Base-by-base conservation (phyloP, 2,329 filamentous ascomycete species). In the Capronia americana region DNA sequence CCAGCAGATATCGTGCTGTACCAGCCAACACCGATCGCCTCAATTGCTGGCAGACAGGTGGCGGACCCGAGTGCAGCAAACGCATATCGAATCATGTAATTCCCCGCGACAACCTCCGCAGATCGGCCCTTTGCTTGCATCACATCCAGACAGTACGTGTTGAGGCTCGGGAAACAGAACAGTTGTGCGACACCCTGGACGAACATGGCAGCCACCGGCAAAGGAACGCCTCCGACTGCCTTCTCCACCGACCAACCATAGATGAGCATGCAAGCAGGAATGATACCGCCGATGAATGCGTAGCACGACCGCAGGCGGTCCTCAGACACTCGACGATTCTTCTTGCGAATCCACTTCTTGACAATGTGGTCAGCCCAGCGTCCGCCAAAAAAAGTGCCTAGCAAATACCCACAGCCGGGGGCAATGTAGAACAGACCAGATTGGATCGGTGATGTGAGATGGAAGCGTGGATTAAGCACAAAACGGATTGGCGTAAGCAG, bases 121-220 rank as follows among this genome's bases (percentile, higher is more conserved):
- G 87, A 87, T 32, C 85, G 81, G 1, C 83, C 83, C 24, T 74
- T 75, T 1, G 76, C 74, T 70, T 90, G 90, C 88, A 93, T 92
- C 12, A 94, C 91, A 75, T 95, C 91, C 48, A 95, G 78, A 75
- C 91, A 93, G 78, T 95, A 93, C 0, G 90, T 91, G 75, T 93
- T 93, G 68, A 93, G 76, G 56, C 85, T 87, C 0, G 90, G 90
- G 73, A 92, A 93, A 72, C 89, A 91, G 74, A 92, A 91, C 5
- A 93, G 79, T 76, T 93, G 90, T 0, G 87, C 89, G 0, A 92
- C 83, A 1, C 90, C 91, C 73, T 93, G 90, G 1, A 90, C 66
- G 74, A 93, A 93, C 82, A 93, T 88, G 72, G 87, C 86, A 7
- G 92, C 82, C 1, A 92, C 88, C 0, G 90, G 90, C 4, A 81